phyloP scores from a whole-genome alignment of 345 rosid species.

The Raphanus raphanistrum region DNA sequence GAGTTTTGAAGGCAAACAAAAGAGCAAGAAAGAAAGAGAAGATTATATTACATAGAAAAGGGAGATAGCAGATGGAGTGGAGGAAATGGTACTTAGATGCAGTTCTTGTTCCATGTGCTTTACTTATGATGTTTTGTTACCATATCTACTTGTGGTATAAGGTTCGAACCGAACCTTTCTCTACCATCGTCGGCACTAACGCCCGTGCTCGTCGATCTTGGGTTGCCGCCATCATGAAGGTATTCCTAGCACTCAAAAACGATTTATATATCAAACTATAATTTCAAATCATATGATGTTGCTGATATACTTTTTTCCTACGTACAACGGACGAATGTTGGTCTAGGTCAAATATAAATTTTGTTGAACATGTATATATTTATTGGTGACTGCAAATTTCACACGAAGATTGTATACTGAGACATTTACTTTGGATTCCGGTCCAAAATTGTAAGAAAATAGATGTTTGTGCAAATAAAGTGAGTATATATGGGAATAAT shows the following conservation, averaged over 20 bases:
- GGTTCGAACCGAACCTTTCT: slow-evolving; percentile 67
- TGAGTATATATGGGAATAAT: neutral
- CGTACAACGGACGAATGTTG: neutral
- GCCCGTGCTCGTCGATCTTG: slow-evolving; percentile 62
- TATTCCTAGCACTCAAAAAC: slow-evolving; percentile 14
- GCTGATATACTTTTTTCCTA: neutral
- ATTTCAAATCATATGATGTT: neutral
- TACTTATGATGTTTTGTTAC: slow-evolving; percentile 49
- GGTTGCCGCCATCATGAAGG: slow-evolving; percentile 89
- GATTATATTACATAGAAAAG: neutral
- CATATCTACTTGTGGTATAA: slow-evolving; percentile 72
- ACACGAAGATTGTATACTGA: too few species aligned
- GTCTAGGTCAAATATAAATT: neutral
- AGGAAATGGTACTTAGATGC: slow-evolving; percentile 64
- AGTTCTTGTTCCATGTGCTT: slow-evolving; percentile 63
- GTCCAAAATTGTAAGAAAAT: neutral
- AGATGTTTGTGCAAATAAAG: neutral
- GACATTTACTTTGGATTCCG: too few species aligned
- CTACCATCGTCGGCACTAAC: slow-evolving; percentile 78
- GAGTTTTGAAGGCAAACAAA: slow-evolving; percentile 18
- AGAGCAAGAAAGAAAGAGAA: slow-evolving; percentile 10
- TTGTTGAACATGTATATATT: neutral
- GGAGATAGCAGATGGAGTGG: slow-evolving; percentile 39
- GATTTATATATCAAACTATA: neutral
- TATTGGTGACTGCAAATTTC: too few species aligned